Evolutionary conservation across 257 asterid species (phyloP), one percentile per base, ranked within the genome.

Genomic region (Avicennia marina): DNA sequence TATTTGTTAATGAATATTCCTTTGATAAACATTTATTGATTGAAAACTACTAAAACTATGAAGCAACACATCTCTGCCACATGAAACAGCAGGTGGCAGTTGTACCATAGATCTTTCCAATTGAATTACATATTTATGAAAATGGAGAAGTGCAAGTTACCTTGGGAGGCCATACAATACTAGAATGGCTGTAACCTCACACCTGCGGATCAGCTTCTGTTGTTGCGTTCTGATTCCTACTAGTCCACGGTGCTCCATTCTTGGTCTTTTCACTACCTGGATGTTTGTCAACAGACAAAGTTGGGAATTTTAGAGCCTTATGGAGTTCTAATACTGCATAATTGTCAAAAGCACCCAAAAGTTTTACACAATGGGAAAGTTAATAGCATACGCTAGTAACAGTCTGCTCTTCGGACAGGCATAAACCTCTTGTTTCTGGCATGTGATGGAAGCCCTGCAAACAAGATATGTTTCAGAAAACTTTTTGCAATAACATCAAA

Each of bases 351-450:
- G 6, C 18, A 26, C 2, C 39, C 36, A 13, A 58, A 68, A 40
- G 24, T 9, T 41, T 49, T n/a, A n/a, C n/a, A 53, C 32, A 29
- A 38, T 40, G 40, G 22, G 58, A 64, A 20, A 55, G 32, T 26
- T 40, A 32, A 68, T 48, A 54, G 27, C 95, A 70, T 86, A 89
- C 97, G 68, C 97, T 86, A 53, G 91, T 75, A 60, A 89, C 95
- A 4, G 96, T 86, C 74, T 89, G 97, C 88, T 94, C 99, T 63
- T 94, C 99, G 1, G 99, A 89, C 50, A 94, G 81, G 81, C 99
- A 94, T 48, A 94, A 73, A 21, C 99, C 97, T 77, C 99, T 81
- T 6, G 99, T 94, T 74, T 89, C 99, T 21, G 99, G 99, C 94
- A 86, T 81, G 81, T 89, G 99, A 81, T 86, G 99, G 64, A 80